These are phyloP conservation scores for Citropsis articulata DNA, from an alignment of 345 rosid genomes.

Conservation along the genomic window DNA sequence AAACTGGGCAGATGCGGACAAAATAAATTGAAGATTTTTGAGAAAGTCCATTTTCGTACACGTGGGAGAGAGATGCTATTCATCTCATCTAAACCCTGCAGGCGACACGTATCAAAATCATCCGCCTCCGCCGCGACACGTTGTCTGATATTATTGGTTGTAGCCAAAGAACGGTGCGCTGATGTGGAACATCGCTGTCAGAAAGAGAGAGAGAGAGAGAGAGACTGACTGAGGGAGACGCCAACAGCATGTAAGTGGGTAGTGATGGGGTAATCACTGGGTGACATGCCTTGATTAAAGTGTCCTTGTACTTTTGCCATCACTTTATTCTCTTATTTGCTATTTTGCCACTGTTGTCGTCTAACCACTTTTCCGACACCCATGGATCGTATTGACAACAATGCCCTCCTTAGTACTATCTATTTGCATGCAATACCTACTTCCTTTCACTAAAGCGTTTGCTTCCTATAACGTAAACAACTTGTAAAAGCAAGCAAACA, in stretches of 20 bases:
- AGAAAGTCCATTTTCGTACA: conserved; percentile 6
- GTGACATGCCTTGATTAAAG: conserved; percentile 35
- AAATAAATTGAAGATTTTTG: neutral
- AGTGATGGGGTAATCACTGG: conserved; percentile 45
- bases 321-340: conserved; percentile 13
- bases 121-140: conserved; percentile 18
- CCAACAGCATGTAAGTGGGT: conserved; percentile 22
- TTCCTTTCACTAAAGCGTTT: neutral
- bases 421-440: neutral
- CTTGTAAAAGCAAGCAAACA: neutral
- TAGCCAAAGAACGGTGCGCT: conserved; percentile 25
- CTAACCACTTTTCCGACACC: neutral
- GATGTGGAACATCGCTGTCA: conserved; percentile 40
- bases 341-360: conserved; percentile 22
- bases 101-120: conserved; percentile 14
- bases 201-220: conserved; percentile 4
- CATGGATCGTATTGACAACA: neutral
- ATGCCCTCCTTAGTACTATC: neutral
- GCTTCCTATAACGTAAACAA: conserved; percentile 14
- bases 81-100: conserved; percentile 13
- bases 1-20: neutral
- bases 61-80: conserved; percentile 24
- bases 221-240: neutral
- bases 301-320: conserved; percentile 20
- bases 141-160: conserved; percentile 11